Evolutionary conservation across 768 basidiomycete genomes (phyloP), one percentile per base, ranked within the genome.

Genomic region (Tulasnella sp.): DNA sequence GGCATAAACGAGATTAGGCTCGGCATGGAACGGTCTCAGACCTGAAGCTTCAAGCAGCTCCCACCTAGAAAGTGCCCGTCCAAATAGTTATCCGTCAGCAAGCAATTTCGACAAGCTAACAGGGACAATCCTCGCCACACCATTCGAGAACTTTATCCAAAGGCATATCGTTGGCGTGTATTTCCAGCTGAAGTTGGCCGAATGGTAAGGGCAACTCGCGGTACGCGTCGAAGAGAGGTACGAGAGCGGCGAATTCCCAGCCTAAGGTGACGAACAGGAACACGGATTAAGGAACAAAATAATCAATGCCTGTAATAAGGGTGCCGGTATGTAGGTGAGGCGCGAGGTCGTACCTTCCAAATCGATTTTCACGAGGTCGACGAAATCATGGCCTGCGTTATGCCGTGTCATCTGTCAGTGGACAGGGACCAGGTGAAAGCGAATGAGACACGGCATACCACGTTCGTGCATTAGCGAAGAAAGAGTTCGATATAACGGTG

Each of bases 81-180:
- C n/a, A 54, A 3, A 38, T 29, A 34, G 17, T 37, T 70, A 36
- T 31, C 22, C 19, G 22, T 29, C 25, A 37, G 38, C 4, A 29
- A 49, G 29, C 9, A 40, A 34, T 15, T 40, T 29, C n/a, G n/a
- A n/a, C n/a, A n/a, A n/a, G n/a, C n/a, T n/a, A n/a, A n/a, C n/a
- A n/a, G 19, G 7, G 15, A n/a, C 19, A 34, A 6, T 11, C 22
- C 2, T 22, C 8, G 73, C 2, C 25, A 31, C 19, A 77, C 89
- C 89, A 92, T 29, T 80, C 72, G 19, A 90, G 83, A 80, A 89
- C 87, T 74, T 89, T 85, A 0, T 83, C 81, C 81, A 90, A 90
- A 42, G 80, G 82, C 77, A 83, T 86, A 29, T 83, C 72, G 83
- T 85, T 86, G 11, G 86, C 74, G 38, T 78, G 77, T 42, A 78